A percentile compares a stretch with the other conserved stretches of the same genome.
phyloP scores from a whole-genome alignment of 257 asterid genomes.

The Schizonepeta tenuifolia region DNA sequence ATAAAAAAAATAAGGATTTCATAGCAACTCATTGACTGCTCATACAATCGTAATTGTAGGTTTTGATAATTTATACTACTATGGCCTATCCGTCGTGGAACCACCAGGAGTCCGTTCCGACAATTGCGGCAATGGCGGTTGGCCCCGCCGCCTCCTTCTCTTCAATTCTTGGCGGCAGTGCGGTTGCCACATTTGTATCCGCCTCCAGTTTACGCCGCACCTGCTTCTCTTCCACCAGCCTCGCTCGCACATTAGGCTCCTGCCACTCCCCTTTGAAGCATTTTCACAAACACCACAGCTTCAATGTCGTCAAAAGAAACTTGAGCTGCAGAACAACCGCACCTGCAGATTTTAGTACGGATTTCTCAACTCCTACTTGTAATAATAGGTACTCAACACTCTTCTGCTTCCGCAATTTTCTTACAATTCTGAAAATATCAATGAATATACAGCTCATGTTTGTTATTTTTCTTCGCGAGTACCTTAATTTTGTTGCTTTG shows the following conservation, averaged over 20 bases:
- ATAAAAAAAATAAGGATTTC: no score
- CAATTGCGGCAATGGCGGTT: slow-evolving; percentile 43
- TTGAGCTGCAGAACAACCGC: slow-evolving; percentile 45
- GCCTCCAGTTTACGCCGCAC: slow-evolving; percentile 44
- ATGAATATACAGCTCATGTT: neutral
- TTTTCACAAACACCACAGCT: slow-evolving; percentile 38
- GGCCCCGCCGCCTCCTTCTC: slow-evolving; percentile 49
- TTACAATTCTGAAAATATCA: neutral
- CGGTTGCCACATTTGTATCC: slow-evolving; percentile 43
- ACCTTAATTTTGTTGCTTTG: neutral
- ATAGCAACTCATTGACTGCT: no score
- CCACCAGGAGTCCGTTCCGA: no score
- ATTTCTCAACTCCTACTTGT: slow-evolving; percentile 41
- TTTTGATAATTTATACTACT: no score
- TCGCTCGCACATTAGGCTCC: slow-evolving; percentile 46
- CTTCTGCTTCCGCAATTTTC: neutral
- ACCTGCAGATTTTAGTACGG: slow-evolving; percentile 43
- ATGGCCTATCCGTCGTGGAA: no score
- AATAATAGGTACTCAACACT: slow-evolving; percentile 52
- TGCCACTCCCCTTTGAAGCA: slow-evolving; percentile 33
- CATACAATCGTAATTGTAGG: no score
- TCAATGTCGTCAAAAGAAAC: slow-evolving; percentile 39
- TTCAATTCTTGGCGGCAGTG: slow-evolving; percentile 42
- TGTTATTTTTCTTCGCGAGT: neutral
- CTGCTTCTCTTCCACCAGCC: slow-evolving; percentile 34